Conservation (phyloP, 441 rosid genomes). For the Euphorbia neoarborescens region DNA sequence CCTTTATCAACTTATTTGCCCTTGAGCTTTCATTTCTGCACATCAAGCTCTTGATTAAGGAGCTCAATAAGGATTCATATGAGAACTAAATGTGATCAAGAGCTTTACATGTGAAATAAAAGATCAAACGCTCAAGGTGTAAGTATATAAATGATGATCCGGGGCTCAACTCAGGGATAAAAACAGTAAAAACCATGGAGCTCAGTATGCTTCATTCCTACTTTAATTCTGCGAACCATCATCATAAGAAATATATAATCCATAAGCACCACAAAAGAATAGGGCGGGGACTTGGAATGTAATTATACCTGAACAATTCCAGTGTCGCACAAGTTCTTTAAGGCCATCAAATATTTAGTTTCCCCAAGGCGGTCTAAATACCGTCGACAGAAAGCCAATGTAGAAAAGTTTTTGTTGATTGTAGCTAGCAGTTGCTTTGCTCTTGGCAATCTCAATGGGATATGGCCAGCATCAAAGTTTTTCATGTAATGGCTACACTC, state of each 20-base stretch:
- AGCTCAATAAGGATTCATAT: no score
- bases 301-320: conserved; percentile 77
- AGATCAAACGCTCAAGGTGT: background rate
- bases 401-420: conserved; percentile 86
- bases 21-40: no score
- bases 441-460: conserved; percentile 77
- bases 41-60: no score
- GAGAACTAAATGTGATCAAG: background rate
- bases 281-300: background rate
- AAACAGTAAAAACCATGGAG: background rate
- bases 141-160: background rate
- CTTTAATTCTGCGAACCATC: no score
- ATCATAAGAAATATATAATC: background rate
- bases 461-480: conserved; percentile 68
- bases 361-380: conserved; percentile 87
- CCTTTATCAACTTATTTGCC: no score
- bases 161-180: no score
- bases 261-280: background rate
- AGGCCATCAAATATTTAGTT: conserved; percentile 76
- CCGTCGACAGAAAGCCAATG: conserved; percentile 82
- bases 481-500: conserved; percentile 98
- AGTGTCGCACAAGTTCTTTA: conserved; percentile 73
- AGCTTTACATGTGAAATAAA: background rate
- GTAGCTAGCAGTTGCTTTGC: conserved; percentile 90
- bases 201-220: background rate